Base-by-base conservation (phyloP, 805 yeast genomes). In the Starmerella floricola region DNA sequence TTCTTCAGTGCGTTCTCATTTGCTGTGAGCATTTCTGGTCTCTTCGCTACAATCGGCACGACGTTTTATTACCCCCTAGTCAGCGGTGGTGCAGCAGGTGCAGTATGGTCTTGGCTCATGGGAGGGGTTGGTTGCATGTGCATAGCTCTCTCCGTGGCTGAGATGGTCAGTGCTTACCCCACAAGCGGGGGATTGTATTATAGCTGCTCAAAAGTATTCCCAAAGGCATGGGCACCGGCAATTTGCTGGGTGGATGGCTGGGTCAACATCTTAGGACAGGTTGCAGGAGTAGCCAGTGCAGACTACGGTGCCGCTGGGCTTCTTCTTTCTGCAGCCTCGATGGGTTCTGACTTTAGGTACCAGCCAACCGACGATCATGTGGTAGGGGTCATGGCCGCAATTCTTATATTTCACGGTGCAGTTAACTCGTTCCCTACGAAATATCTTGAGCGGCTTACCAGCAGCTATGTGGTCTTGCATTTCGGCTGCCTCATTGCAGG, bases 171-270 rank as follows among this genome's bases (percentile, higher is more conserved):
- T 29, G 73, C 85, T 1, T 71, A 78, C 49, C 87, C 88, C 24
- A 79, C 87, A 1, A 72, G 81, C 18, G 87, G 87, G 40, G 87
- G 87, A 11, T 62, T 79, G 31, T 80, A 77, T 56, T 76, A 78
- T 51, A 81, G 84, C 23, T 54, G 58, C 41, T 42, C 54, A 17
- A 45, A 43, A 34, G 46, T 54, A 5, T 48, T 53, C 31, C 56
- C 58, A 10, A 34, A 35, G 16, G 63, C 67, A 31, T 61, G 69
- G 53, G 74, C 72, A 8, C 74, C 78, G 1, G 46, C 71, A 12
- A 58, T 71, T 41, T 72, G 74, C 58, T 63, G 78, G 63, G 65
- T 74, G 37, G 79, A 68, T 45, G 73, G 73, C 23, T 67, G 78
- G 58, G 61, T 74, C 45, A 70, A 73, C 38, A 60, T 44, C 66